phyloP scores from a whole-genome alignment of 352 stramenopile genomes.

The Pythium aquatile region DNA sequence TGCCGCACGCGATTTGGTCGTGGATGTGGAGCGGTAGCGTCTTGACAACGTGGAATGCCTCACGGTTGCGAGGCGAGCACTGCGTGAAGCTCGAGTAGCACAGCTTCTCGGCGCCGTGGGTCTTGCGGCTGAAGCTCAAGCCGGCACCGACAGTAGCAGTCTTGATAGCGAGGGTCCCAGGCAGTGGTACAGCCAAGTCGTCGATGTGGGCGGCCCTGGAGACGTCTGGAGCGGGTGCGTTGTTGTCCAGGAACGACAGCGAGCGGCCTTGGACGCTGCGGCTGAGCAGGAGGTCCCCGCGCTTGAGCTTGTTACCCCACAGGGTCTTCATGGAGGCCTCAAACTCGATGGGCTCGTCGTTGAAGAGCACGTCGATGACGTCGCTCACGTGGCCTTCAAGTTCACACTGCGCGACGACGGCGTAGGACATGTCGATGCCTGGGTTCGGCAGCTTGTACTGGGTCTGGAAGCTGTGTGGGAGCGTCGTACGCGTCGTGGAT shows the following conservation, averaged over 20 bases:
- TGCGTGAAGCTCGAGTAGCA: slow-evolving; percentile 65
- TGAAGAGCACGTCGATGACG: slow-evolving; percentile 63
- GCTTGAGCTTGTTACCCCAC: slow-evolving; percentile 55
- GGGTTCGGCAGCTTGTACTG: slow-evolving; percentile 41
- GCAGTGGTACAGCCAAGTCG: slow-evolving; percentile 4
- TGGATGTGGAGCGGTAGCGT: slow-evolving; percentile 54
- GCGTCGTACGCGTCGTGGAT: neutral
- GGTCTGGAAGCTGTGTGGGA: slow-evolving; percentile 23
- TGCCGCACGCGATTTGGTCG: slow-evolving; percentile 29
- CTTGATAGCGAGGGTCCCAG: slow-evolving; percentile 40
- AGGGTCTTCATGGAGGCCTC: slow-evolving; percentile 56
- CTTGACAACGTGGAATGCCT: slow-evolving; percentile 67
- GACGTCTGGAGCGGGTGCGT: neutral
- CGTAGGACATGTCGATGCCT: slow-evolving; percentile 48
- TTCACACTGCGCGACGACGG: slow-evolving; percentile 50
- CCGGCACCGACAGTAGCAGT: slow-evolving; percentile 42
- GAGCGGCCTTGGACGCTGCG: slow-evolving; percentile 8
- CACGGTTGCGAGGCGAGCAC: slow-evolving; percentile 31
- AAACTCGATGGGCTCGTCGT: slow-evolving; percentile 48
- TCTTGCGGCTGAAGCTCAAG: slow-evolving; percentile 30
- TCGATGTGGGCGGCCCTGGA: slow-evolving; percentile 25
- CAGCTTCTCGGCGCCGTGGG: slow-evolving; percentile 45
- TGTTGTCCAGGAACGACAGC: slow-evolving; percentile 17
- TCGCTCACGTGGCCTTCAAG: slow-evolving; percentile 55
- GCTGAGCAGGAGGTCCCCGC: slow-evolving; percentile 47